Evolutionary conservation across 768 basidiomycete genomes (phyloP), one percentile per base, ranked within the genome.

Genomic region (Mycena crocata): DNA sequence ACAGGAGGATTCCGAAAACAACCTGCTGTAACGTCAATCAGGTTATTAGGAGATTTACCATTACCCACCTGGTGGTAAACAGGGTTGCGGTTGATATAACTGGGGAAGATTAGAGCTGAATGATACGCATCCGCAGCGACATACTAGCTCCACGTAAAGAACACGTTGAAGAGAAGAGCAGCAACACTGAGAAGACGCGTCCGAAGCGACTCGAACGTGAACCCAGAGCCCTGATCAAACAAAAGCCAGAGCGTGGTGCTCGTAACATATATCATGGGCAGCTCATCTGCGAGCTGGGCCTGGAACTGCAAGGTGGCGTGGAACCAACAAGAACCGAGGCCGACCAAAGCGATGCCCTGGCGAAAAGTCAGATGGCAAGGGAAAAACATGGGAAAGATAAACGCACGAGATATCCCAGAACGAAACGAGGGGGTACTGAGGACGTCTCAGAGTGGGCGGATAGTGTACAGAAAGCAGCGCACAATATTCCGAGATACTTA

Each of bases 51-150:
- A n/a, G n/a, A n/a, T n/a, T n/a, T n/a, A n/a, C n/a, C n/a, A n/a
- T n/a, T n/a, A n/a, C n/a, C n/a, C n/a, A n/a, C n/a, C n/a, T 95
- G 92, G 71, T 95, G 93, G 76, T 92, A 95, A 3, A 93, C 80
- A 0, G 93, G 93, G 71, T 94, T 92, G 28, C 92, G 87, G 71
- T 89, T 86, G 6, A 87, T 59, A 60, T 87, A 83, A 73, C 92
- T 93, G 72, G 40, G 21, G 19, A n/a, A 23, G 26, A 19, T 48
- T 10, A 56, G 4, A 39, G 24, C 3, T 15, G 30, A 15, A 35
- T 24, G 19, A 13, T 12, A 24, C 28, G 21, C 9, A 45, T 15
- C 24, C 5, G n/a, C 45, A 28, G 21, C n/a, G 12, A 82, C 91
- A 74, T 73, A 94, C 93, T 94, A 94, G 77, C 86, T 89, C 82